These are phyloP conservation scores for Fusarium sublunatum DNA, from an alignment of 2,329 filamentous ascomycete species.

Conservation along the genomic window DNA sequence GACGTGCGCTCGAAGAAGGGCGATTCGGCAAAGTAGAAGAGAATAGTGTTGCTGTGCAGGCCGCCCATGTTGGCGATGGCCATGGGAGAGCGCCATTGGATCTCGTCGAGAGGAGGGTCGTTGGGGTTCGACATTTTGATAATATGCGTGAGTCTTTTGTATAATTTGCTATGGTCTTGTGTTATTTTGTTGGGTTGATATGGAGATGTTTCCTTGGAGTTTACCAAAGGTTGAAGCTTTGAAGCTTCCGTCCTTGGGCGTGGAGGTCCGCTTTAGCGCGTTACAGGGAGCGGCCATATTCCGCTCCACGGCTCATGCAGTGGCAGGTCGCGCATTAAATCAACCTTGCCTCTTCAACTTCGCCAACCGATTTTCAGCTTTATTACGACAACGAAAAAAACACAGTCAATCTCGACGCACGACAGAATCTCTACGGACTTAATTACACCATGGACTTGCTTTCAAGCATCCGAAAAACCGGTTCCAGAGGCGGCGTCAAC, in stretches of 20 bases:
- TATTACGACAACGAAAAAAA: constrained; percentile 1
- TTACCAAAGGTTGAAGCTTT: constrained; percentile 2
- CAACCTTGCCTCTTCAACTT: constrained; percentile 11
- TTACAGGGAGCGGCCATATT: constrained; percentile 20
- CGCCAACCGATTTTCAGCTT: neutral
- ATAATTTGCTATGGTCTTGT: neutral
- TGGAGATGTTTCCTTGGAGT: constrained; percentile 19
- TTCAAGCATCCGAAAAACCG: constrained; percentile 87
- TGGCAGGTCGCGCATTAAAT: constrained; percentile 22
- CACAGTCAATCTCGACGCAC: neutral
- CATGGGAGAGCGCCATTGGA: constrained; percentile 70
- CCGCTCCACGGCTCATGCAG: constrained; percentile 24
- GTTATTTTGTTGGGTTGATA: neutral
- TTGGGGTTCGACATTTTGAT: constrained; percentile 57
- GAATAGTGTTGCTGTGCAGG: constrained; percentile 72
- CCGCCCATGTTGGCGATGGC: constrained; percentile 64
- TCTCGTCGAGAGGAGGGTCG: constrained; percentile 71
- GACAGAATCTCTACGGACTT: neutral
- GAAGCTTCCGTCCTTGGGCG: constrained; percentile 23
- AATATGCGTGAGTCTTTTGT: neutral
- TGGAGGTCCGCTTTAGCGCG: constrained; percentile 37
- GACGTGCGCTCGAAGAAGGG: constrained; percentile 76
- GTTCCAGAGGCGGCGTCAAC: constrained; percentile 92
- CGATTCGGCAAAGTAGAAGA: constrained; percentile 75
- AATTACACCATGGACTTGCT: constrained; percentile 82